A percentile compares a stretch with the other conserved stretches of the same genome.
These are phyloP conservation scores for Ogataea paradorogensis DNA, from an alignment of 805 yeast genomes.

Conservation along the genomic window DNA sequence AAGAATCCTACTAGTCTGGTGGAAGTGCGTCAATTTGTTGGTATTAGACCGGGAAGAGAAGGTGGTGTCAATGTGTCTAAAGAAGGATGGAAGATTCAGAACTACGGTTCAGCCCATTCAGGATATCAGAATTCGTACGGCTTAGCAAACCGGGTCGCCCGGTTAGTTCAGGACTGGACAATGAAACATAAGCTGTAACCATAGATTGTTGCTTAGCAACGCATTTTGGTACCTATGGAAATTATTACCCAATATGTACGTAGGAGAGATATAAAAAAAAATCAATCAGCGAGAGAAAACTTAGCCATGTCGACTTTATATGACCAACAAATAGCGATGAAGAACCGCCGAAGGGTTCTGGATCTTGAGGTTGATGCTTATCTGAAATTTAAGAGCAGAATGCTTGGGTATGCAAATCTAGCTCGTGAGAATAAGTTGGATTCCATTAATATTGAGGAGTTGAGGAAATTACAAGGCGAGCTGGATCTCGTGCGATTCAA, in stretches of 20 bases:
- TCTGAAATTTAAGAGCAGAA: constrained; percentile 20
- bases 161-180: constrained; percentile 19
- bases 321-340: constrained; percentile 25
- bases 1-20: constrained; percentile 43
- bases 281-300: background rate
- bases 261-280: background rate
- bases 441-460: constrained; percentile 12
- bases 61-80: constrained; percentile 51
- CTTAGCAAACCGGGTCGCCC: constrained; percentile 23
- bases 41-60: constrained; percentile 65
- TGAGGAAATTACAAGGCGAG: constrained; percentile 20
- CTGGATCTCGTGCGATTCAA: constrained; percentile 18
- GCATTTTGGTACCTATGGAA: background rate
- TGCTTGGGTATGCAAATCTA: constrained; percentile 15
- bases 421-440: constrained; percentile 19
- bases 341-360: constrained; percentile 28
- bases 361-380: constrained; percentile 31
- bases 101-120: constrained; percentile 73
- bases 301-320: constrained; percentile 5
- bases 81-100: constrained; percentile 44
- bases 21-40: constrained; percentile 56
- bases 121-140: constrained; percentile 57
- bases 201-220: background rate
- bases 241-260: background rate
- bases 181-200: constrained; percentile 1